These are phyloP conservation scores for Fusarium sp. DNA, from an alignment of 2,329 filamentous ascomycete species.

Conservation along the genomic window DNA sequence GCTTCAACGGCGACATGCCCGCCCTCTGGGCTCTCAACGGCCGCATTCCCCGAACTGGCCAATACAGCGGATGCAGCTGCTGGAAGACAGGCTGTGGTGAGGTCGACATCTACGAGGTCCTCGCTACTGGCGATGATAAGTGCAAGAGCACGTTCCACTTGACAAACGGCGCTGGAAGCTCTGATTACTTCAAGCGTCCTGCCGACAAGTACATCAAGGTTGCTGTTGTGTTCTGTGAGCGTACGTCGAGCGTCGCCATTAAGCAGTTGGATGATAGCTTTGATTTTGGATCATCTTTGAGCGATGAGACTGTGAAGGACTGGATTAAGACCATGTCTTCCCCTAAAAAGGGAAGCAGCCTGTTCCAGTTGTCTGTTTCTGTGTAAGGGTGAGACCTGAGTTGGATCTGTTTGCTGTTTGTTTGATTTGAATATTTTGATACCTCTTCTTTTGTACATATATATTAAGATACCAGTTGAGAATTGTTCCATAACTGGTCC, in stretches of 20 bases:
- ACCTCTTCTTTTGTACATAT: slow-evolving; percentile 21
- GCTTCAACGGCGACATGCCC: slow-evolving; percentile 72
- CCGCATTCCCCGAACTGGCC: slow-evolving; percentile 73
- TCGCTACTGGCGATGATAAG: slow-evolving; percentile 70
- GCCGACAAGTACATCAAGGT: slow-evolving; percentile 67
- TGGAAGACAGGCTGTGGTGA: slow-evolving; percentile 77
- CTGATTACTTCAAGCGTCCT: slow-evolving; percentile 77
- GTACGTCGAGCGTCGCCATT: slow-evolving; percentile 63
- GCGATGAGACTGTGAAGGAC: slow-evolving; percentile 49
- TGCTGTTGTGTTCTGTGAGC: slow-evolving; percentile 68
- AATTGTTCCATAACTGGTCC: background rate
- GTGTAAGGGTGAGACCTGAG: background rate
- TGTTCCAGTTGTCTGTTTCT: slow-evolving; percentile 32
- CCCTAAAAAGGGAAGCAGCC: slow-evolving; percentile 29
- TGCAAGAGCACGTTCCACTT: slow-evolving; percentile 77
- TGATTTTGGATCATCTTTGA: slow-evolving; percentile 53
- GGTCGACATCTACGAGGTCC: slow-evolving; percentile 78
- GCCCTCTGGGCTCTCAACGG: slow-evolving; percentile 81
- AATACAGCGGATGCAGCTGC: slow-evolving; percentile 79
- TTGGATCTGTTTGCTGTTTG: background rate
- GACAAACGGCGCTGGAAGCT: slow-evolving; percentile 70
- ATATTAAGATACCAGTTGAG: slow-evolving; percentile 16
- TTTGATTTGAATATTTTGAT: background rate
- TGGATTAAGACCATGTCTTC: slow-evolving; percentile 44
- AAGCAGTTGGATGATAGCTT: slow-evolving; percentile 58